Conservation (phyloP, 306 rosid genomes). For the Alnus rubra region DNA sequence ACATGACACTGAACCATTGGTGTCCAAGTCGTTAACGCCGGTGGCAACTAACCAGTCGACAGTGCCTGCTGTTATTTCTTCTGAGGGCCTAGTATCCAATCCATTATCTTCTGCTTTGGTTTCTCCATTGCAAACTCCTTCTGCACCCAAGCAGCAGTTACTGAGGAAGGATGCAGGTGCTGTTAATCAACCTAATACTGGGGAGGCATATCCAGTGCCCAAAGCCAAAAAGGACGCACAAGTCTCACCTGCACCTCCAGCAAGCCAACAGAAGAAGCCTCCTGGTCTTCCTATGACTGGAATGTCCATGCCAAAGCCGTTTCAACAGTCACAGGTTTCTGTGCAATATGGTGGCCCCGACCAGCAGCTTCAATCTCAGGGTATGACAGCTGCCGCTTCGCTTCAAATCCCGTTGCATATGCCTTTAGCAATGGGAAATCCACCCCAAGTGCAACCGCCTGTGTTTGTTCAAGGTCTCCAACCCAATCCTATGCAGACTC, state of each 20-base stretch:
- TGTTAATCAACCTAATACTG: slow-evolving; percentile 45
- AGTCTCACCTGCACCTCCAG: too few species aligned
- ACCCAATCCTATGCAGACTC: slow-evolving; percentile 75
- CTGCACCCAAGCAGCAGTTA: slow-evolving; percentile 67
- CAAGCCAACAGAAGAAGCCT: slow-evolving; percentile 67
- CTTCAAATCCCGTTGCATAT: slow-evolving; percentile 67
- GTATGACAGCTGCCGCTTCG: slow-evolving; percentile 60
- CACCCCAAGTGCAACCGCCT: slow-evolving; percentile 70
- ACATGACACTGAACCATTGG: too few species aligned
- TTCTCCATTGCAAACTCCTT: slow-evolving; percentile 71
- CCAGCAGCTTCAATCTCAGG: slow-evolving; percentile 82
- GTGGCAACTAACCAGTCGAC: too few species aligned
- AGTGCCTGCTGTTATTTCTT: too few species aligned
- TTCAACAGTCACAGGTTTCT: slow-evolving; percentile 65
- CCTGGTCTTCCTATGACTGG: slow-evolving; percentile 60
- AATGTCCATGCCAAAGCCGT: slow-evolving; percentile 62
- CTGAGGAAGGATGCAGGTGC: slow-evolving; percentile 62
- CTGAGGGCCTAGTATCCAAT: too few species aligned
- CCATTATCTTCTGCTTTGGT: too few species aligned
- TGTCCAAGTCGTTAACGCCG: too few species aligned
- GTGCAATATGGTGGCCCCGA: slow-evolving; percentile 76
- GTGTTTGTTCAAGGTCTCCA: slow-evolving; percentile 74
- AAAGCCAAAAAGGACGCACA: too few species aligned
- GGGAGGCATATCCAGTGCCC: slow-evolving; percentile 46
- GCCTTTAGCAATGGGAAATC: slow-evolving; percentile 64